phyloP scores from a whole-genome alignment of 306 rosid species.

The Medicago arabica region DNA sequence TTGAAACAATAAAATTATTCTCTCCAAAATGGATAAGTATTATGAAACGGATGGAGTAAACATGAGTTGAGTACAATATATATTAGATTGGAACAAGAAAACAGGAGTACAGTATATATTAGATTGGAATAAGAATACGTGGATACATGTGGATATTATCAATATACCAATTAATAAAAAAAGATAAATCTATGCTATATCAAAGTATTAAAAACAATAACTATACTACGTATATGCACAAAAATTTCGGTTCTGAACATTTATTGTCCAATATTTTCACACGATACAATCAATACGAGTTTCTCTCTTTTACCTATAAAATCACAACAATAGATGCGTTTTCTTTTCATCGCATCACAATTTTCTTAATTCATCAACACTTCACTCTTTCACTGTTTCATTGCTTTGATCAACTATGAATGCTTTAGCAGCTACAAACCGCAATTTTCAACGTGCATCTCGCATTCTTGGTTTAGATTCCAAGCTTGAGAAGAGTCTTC shows the following conservation, averaged over 20 bases:
- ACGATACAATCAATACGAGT: background rate
- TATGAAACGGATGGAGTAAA: no score
- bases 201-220: background rate
- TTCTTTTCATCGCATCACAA: background rate
- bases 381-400: constrained; percentile 13
- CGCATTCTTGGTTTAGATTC: constrained; percentile 75
- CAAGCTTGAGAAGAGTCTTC: constrained; percentile 76
- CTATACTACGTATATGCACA: background rate
- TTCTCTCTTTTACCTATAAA: background rate
- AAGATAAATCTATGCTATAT: no score
- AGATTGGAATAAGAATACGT: background rate
- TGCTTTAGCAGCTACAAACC: constrained; percentile 75
- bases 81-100: no score
- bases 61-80: no score
- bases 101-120: no score
- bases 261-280: background rate
- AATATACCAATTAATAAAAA: background rate
- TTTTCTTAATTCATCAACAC: background rate
- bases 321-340: background rate
- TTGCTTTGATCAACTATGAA: constrained; percentile 51
- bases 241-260: background rate
- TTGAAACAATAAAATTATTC: no score
- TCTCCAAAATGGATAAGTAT: no score
- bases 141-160: background rate
- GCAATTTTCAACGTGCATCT: constrained; percentile 70